Percentiles rank a stretch among this genome's conserved stretches.
Evolutionary conservation across 768 basidiomycete genomes (phyloP).

Genomic region (Postia placenta): DNA sequence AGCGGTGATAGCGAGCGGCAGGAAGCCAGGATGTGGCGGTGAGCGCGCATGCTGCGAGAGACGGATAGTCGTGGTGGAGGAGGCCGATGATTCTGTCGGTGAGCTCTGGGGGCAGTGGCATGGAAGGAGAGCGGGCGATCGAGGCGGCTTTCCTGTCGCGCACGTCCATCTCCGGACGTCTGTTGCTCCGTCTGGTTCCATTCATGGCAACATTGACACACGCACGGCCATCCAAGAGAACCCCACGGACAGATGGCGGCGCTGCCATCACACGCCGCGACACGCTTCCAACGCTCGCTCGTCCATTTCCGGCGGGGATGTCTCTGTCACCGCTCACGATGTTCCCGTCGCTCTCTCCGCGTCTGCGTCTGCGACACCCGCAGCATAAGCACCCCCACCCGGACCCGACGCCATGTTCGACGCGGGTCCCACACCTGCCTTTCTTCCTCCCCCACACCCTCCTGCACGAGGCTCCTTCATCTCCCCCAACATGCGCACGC

Average conservation of each 20-base stretch:
- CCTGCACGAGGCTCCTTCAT: neutral
- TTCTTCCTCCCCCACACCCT: neutral
- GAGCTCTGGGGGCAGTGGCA: conserved; percentile 17
- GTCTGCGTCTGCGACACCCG: neutral
- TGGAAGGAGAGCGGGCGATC: too few species aligned
- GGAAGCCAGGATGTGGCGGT: conserved; percentile 8
- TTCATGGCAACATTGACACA: neutral
- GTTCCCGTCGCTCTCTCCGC: neutral
- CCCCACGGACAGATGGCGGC: neutral
- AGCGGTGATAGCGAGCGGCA: conserved; percentile 12
- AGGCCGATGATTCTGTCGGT: conserved; percentile 16
- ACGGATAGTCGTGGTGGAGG: conserved; percentile 9
- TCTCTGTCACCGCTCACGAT: neutral
- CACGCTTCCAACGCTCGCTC: neutral
- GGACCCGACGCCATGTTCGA: neutral
- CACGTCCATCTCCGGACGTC: too few species aligned
- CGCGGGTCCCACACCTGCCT: neutral
- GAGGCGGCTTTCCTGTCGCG: too few species aligned
- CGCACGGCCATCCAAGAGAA: neutral
- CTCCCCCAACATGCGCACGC: neutral
- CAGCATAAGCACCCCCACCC: neutral
- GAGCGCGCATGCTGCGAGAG: conserved; percentile 12
- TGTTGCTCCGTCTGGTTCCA: neutral
- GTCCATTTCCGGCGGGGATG: neutral
- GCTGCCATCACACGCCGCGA: neutral